phyloP scores from a whole-genome alignment of 345 rosid genomes.

The Melaleuca quinquenervia region DNA sequence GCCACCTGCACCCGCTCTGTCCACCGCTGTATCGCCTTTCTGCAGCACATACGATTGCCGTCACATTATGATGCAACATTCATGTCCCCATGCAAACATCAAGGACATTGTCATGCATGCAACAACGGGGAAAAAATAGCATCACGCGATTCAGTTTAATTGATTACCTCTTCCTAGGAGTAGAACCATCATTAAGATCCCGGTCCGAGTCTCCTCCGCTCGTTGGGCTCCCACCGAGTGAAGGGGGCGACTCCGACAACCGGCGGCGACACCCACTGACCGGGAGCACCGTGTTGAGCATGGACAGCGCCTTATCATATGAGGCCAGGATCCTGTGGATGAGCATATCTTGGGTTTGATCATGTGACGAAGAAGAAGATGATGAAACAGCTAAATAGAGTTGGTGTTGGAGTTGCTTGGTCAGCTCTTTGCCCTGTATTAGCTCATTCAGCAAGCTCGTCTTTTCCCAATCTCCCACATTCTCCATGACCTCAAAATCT shows the following conservation, averaged over 20 bases:
- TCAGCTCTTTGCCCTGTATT: constrained; percentile 45
- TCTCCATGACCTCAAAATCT: constrained; percentile 9
- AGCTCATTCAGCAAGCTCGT: constrained; percentile 42
- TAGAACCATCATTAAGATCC: constrained; percentile 19
- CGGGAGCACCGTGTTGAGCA: constrained; percentile 11
- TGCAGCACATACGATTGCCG: neutral
- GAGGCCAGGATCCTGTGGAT: constrained; percentile 44
- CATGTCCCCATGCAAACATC: neutral
- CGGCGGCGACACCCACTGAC: neutral
- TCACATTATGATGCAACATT: neutral
- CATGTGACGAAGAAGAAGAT: constrained; percentile 32
- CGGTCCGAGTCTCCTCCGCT: constrained; percentile 58
- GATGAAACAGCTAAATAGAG: constrained; percentile 26
- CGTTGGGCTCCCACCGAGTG: constrained; percentile 44
- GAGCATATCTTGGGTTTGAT: constrained; percentile 31
- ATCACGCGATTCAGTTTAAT: neutral
- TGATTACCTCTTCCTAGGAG: constrained; percentile 24
- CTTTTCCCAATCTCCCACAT: constrained; percentile 41
- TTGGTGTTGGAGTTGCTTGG: constrained; percentile 37
- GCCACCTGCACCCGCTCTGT: constrained; percentile 32
- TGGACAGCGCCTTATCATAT: constrained; percentile 46
- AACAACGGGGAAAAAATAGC: neutral
- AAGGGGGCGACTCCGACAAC: constrained; percentile 26
- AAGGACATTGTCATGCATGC: neutral
- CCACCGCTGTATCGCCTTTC: constrained; percentile 52